Evolutionary conservation across 108 stramenopile species (phyloP), one percentile per base, ranked within the genome.

Genomic region (Nannochloropsis granulata): DNA sequence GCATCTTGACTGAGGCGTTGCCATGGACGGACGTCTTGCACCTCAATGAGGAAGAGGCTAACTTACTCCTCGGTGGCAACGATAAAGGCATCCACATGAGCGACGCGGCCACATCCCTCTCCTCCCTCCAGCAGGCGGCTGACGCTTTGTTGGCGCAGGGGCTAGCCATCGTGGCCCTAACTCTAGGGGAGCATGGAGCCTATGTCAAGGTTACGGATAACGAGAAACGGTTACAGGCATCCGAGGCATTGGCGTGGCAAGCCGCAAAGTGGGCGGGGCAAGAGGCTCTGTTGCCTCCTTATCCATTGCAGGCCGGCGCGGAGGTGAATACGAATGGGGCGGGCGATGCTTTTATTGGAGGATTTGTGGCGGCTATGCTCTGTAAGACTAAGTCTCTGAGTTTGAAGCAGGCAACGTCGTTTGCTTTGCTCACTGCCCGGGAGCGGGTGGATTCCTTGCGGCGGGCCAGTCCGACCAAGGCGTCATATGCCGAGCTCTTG

Each of bases 1-100:
- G 43, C 43, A 34, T 88, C 43, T 82, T 88, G 44, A 82, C 81
- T 3, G 43, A 44, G 45, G 85, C 85, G 0, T 82, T 83, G 16
- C 82, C 83, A 13, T 44, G 23, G 21, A 82, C 82, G 25, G 88
- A 88, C 83, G 43, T 88, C 44, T 44, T 88, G 25, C 88, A 88
- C 46, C 80, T 84, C 43, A 88, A 88, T 44, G 46, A 79, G 24
- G 88, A 88, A 43, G 88, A 88, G 80, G 88, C 88, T 23, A 85
- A 85, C 81, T 78, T 84, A 13, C 85, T 88, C 56, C 78, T 43
- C n/a, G 85, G 84, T 24, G n/a, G 79, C 13, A 24, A 79, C 24
- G 24, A 13, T 21, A 79, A 8, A 7, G 79, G 82, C 82, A 34
- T 56, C 81, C 71, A 21, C 13, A 45, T 1, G 13, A 26, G 43